Evolutionary conservation across 2,329 filamentous ascomycete genomes (phyloP).

Genomic region (Beauveria sp.): DNA sequence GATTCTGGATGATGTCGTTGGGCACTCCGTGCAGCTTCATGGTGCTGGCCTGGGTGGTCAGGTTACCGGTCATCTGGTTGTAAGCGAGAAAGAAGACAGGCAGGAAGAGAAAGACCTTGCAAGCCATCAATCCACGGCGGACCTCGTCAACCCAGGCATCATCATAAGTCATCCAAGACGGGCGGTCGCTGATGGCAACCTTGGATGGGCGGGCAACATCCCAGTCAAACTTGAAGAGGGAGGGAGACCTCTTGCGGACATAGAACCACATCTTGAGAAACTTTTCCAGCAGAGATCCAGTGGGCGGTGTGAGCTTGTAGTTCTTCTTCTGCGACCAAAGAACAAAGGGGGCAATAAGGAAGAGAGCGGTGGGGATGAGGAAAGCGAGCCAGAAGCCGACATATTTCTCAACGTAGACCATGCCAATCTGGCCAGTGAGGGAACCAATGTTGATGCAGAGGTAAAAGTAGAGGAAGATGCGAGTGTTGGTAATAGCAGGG

Average conservation of each 20-base stretch:
- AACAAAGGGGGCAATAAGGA: constrained; percentile 54
- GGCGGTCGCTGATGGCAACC: constrained; percentile 47
- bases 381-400: constrained; percentile 69
- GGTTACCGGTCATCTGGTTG: constrained; percentile 53
- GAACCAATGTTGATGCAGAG: constrained; percentile 58
- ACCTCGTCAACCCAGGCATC: constrained; percentile 79
- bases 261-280: constrained; percentile 53
- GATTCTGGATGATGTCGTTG: constrained; percentile 70
- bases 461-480: constrained; percentile 59
- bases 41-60: constrained; percentile 56
- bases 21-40: constrained; percentile 64
- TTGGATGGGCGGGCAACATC: constrained; percentile 60
- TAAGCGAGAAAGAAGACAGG: constrained; percentile 56
- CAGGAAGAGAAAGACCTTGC: constrained; percentile 64
- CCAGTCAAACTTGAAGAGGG: constrained; percentile 58
- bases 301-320: constrained; percentile 58
- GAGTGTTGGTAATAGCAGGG: constrained; percentile 58
- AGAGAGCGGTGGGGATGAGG: constrained; percentile 58
- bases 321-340: constrained; percentile 51
- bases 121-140: constrained; percentile 59
- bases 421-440: constrained; percentile 48
- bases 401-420: constrained; percentile 69
- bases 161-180: constrained; percentile 73
- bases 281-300: constrained; percentile 64
- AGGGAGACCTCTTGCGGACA: constrained; percentile 57